Percentiles rank a stretch among this genome's conserved stretches.
phyloP scores from a whole-genome alignment of 495 filamentous ascomycete genomes.

The Aspergillus biplanus region DNA sequence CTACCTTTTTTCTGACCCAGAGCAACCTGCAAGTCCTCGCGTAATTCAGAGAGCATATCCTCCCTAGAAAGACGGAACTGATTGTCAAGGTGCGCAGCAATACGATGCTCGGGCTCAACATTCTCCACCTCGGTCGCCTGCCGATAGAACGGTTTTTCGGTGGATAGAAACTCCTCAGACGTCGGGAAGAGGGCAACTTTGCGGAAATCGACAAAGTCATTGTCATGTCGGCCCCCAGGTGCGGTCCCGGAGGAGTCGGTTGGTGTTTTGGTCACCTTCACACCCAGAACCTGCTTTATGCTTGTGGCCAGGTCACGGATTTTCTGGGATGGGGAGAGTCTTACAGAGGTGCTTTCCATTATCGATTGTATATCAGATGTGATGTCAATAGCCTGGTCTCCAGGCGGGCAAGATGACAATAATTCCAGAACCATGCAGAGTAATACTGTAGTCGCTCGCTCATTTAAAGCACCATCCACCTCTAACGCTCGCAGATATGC shows the following conservation, averaged over 20 bases:
- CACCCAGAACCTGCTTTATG: slow-evolving; percentile 46
- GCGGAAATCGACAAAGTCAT: slow-evolving; percentile 67
- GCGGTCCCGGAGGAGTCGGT: slow-evolving; percentile 17
- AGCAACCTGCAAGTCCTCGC: slow-evolving; percentile 59
- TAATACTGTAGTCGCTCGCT: slow-evolving; percentile 48
- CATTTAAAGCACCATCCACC: slow-evolving; percentile 36
- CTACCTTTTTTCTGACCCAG: slow-evolving; percentile 46
- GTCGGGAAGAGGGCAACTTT: slow-evolving; percentile 71
- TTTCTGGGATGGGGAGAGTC: slow-evolving; percentile 30
- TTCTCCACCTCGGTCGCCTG: slow-evolving; percentile 43
- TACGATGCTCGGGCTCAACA: slow-evolving; percentile 37
- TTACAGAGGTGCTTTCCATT: slow-evolving; percentile 32
- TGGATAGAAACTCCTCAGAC: slow-evolving; percentile 64
- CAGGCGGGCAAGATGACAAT: slow-evolving; percentile 31
- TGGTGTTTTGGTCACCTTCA: slow-evolving; percentile 21
- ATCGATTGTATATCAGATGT: slow-evolving; percentile 36
- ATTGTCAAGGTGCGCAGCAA: slow-evolving; percentile 66
- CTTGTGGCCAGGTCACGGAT: slow-evolving; percentile 43
- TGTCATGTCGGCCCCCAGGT: slow-evolving; percentile 79
- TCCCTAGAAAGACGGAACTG: slow-evolving; percentile 79
- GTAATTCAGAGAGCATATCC: slow-evolving; percentile 71
- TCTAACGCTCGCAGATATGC: slow-evolving; percentile 50
- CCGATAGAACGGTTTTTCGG: slow-evolving; percentile 61
- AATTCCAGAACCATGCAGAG: slow-evolving; percentile 65
- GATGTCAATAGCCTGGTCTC: slow-evolving; percentile 18